These are phyloP conservation scores for Lichtheimia ornata DNA, from an alignment of 371 early-diverging fungal species.

Conservation along the genomic window DNA sequence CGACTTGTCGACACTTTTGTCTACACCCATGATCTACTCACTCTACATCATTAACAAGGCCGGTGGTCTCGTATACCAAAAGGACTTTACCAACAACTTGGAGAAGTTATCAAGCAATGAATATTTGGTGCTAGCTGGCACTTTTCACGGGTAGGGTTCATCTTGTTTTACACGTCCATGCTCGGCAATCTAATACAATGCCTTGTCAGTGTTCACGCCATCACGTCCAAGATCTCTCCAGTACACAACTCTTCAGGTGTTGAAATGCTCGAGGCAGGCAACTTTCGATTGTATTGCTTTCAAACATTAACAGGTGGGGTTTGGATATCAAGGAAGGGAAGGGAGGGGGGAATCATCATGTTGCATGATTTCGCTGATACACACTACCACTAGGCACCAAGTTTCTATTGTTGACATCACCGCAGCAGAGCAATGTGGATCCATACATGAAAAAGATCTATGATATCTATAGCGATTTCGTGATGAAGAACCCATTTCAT, in stretches of 20 bases:
- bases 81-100: conserved; percentile 83
- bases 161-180: conserved; percentile 1
- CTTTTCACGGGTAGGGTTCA: conserved; percentile 83
- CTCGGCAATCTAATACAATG: not conserved
- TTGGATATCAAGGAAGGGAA: not conserved
- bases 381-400: conserved; percentile 76
- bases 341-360: not conserved
- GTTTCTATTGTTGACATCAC: conserved; percentile 87
- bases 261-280: conserved; percentile 89
- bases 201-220: conserved; percentile 86
- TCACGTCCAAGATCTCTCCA: conserved; percentile 92
- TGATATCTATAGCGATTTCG: conserved; percentile 92
- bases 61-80: conserved; percentile 93
- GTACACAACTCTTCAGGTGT: conserved; percentile 81
- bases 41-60: conserved; percentile 96
- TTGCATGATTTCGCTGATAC: not conserved
- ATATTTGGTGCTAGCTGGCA: conserved; percentile 95
- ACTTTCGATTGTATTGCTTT: conserved; percentile 88
- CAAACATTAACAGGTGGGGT: conserved; percentile 89
- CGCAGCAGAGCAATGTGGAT: conserved; percentile 73
- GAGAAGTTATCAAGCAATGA: conserved; percentile 90
- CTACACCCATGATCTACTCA: conserved; percentile 76
- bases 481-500: conserved; percentile 99
- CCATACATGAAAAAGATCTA: conserved; percentile 77
- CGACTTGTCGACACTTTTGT: too few species aligned